A percentile compares a stretch with the other conserved stretches of the same genome.
phyloP scores from a whole-genome alignment of 2,329 filamentous ascomycete species.

The Botrytis hyacinthi region DNA sequence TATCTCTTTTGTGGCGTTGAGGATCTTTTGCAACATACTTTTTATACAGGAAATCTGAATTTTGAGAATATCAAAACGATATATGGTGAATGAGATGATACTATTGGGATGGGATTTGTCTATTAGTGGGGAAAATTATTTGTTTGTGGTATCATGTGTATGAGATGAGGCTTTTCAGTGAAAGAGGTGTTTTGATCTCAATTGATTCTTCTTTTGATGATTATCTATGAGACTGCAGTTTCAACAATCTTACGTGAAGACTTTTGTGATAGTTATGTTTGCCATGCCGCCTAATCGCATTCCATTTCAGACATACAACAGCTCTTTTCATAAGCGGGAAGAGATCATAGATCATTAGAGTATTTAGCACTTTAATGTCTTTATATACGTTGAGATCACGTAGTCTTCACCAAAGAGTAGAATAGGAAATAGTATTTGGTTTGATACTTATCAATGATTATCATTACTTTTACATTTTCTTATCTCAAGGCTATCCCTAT shows the following conservation, averaged over 20 bases:
- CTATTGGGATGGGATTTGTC: not conserved
- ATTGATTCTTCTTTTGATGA: not conserved
- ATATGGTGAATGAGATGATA: not conserved
- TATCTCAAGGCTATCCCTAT: too few species aligned
- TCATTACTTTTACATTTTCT: not conserved
- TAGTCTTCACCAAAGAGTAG: not conserved
- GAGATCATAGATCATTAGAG: not conserved
- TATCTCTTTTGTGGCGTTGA: conserved; percentile 9
- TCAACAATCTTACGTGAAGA: not conserved
- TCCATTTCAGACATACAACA: not conserved
- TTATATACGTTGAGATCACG: not conserved
- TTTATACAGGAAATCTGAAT: not conserved
- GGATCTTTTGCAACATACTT: not conserved
- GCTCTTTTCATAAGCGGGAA: not conserved
- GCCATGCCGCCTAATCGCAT: not conserved
- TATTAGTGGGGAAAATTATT: not conserved
- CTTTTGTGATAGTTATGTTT: not conserved
- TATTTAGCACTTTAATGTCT: not conserved
- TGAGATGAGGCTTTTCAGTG: not conserved
- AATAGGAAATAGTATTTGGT: not conserved
- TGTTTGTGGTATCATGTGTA: not conserved
- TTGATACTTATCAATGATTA: not conserved
- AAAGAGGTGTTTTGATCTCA: not conserved
- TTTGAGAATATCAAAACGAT: not conserved
- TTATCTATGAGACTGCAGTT: not conserved